Evolutionary conservation across 257 asterid species (phyloP).

Genomic region (Linderniella brevidens): DNA sequence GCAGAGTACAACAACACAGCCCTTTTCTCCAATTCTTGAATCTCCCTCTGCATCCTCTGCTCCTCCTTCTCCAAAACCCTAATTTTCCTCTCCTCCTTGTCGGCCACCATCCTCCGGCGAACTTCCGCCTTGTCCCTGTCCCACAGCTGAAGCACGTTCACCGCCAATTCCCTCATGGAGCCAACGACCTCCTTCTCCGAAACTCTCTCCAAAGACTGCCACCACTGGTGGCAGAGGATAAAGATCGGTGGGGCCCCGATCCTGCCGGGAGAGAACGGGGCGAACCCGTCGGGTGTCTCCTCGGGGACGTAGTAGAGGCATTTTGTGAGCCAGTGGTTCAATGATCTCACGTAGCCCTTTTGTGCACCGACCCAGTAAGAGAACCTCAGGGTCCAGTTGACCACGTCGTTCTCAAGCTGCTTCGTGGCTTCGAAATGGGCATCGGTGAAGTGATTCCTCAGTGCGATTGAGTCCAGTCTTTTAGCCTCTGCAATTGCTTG

Average conservation of each 20-base stretch:
- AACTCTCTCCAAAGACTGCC: conserved; percentile 55
- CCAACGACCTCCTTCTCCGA: conserved; percentile 79
- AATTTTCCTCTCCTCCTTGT: conserved; percentile 62
- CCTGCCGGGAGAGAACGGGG: conserved; percentile 86
- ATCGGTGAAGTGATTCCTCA: conserved; percentile 47
- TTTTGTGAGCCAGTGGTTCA: conserved; percentile 84
- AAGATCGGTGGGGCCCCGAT: conserved; percentile 89
- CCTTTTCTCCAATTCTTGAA: conserved; percentile 63
- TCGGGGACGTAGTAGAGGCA: conserved; percentile 83
- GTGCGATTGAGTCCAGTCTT: conserved; percentile 54
- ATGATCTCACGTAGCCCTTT: conserved; percentile 52
- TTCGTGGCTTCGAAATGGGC: conserved; percentile 71
- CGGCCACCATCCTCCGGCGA: conserved; percentile 50
- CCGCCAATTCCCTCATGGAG: conserved; percentile 56
- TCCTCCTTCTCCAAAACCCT: conserved; percentile 79
- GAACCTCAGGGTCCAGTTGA: conserved; percentile 71
- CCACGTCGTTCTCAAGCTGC: conserved; percentile 65
- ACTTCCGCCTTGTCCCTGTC: conserved; percentile 61
- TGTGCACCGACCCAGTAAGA: conserved; percentile 74
- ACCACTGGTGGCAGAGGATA: conserved; percentile 72
- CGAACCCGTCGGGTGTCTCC: conserved; percentile 79
- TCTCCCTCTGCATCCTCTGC: conserved; percentile 72
- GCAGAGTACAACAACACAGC: conserved; percentile 36
- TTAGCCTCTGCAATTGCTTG: conserved; percentile 80
- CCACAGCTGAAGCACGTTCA: conserved; percentile 62